Evolutionary conservation across 768 basidiomycete species (phyloP), one percentile per base, ranked within the genome.

Genomic region (Cystobasidium onofrii): DNA sequence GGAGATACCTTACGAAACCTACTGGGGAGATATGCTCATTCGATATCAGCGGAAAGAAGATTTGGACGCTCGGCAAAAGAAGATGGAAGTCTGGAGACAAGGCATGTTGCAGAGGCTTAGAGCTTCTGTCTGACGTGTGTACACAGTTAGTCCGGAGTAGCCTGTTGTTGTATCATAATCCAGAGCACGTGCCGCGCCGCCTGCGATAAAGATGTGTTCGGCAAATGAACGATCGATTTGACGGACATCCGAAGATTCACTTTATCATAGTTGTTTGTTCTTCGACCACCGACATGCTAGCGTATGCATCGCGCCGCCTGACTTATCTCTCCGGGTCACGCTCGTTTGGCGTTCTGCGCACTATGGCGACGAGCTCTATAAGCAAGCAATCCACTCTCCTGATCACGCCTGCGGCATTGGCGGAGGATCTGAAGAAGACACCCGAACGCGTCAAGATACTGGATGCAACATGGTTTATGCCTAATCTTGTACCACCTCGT

Each of bases 401-500:
- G 39, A 69, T 54, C 39, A 52, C 66, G 41, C 66, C 66, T 20
- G 39, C 66, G 9, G 66, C 66, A n/a, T 50, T 69, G 27, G n/a
- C 66, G 41, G 63, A 39, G 36, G 39, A 64, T 1, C 34, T 64
- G 87, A 36, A 81, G 17, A 61, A 31, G 34, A 6, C 44, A 10
- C 27, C 27, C 15, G 70, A 55, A 17, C 74, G 64, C 31, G 39
- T 52, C 36, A 39, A 1, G 82, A 10, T 81, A 89, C 70, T 83
- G 39, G 95, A 98, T 79, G 87, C 88, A 29, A 88, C 87, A 69
- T 97, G 94, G 95, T 89, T 91, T 81, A 96, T 97, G 95, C 95
- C 94, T 60, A 90, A 88, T 80, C 86, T 75, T 20, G 70, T 27
- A 12, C 50, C 89, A 39, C 84, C 88, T 1, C 86, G 93, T 71